phyloP scores from a whole-genome alignment of 306 rosid species.

The Vachellia collinsii region DNA sequence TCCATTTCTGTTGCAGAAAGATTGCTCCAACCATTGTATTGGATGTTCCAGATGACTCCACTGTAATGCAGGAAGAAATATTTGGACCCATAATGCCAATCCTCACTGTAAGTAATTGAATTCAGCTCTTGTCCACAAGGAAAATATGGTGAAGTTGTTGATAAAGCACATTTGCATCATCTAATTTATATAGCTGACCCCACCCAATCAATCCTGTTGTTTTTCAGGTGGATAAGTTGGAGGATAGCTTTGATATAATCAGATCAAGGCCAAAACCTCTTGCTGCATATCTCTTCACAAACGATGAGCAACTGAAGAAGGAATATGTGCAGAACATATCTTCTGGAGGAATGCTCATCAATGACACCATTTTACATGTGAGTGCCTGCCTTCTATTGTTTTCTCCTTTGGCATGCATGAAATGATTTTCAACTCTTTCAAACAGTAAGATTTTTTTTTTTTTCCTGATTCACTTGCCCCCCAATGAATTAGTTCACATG shows the following conservation, averaged over 20 bases:
- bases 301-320: constrained; percentile 72
- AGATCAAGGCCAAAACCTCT: constrained; percentile 80
- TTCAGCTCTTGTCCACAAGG: constrained; percentile 10
- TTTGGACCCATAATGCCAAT: constrained; percentile 83
- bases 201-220: background rate
- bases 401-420: too few relatives aligned
- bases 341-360: constrained; percentile 89
- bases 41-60: constrained; percentile 69
- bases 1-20: constrained; percentile 52
- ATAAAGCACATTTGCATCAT: too few relatives aligned
- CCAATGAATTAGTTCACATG: background rate
- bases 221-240: constrained; percentile 66
- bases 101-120: constrained; percentile 56
- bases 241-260: constrained; percentile 64
- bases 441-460: too few relatives aligned
- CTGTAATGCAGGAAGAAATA: constrained; percentile 82
- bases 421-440: background rate
- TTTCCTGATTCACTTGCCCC: background rate
- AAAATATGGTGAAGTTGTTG: background rate
- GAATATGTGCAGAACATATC: constrained; percentile 68
- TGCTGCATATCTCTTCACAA: constrained; percentile 78
- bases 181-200: too few relatives aligned
- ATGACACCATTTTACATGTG: constrained; percentile 74
- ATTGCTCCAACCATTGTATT: constrained; percentile 79
- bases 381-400: background rate